These are phyloP conservation scores for Oryza rufipogon DNA, from an alignment of 176 grass and related monocot genomes.

Conservation along the genomic window DNA sequence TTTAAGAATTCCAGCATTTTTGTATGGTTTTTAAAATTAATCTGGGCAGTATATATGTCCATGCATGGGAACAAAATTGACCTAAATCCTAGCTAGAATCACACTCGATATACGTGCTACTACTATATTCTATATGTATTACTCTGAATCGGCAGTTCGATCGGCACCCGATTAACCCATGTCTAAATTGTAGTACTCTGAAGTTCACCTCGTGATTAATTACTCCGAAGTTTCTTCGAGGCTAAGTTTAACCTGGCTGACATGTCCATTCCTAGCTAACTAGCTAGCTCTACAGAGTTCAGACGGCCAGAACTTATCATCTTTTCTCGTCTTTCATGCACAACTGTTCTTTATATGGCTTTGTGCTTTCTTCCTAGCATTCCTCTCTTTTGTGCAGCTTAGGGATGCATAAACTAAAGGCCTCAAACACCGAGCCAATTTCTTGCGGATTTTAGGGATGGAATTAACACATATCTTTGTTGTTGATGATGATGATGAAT, in stretches of 20 bases:
- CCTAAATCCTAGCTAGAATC: neutral
- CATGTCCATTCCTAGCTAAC: neutral
- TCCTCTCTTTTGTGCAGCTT: conserved; percentile 26
- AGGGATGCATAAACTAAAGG: conserved; percentile 31
- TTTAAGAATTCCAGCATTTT: neutral
- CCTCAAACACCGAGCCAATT: conserved; percentile 36
- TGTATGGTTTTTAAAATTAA: neutral
- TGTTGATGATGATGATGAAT: neutral
- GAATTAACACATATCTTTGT: neutral
- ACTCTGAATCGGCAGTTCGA: no score
- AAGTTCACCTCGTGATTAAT: neutral
- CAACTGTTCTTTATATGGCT: neutral
- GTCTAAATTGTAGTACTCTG: neutral
- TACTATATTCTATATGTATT: neutral
- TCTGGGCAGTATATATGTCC: neutral
- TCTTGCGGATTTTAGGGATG: conserved; percentile 38
- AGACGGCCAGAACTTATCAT: neutral
- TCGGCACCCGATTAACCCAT: neutral
- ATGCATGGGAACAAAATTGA: neutral
- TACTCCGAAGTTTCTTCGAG: conserved; percentile 27
- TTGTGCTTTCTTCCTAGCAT: conserved; percentile 22
- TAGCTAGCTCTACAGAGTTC: neutral
- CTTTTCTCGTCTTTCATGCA: neutral
- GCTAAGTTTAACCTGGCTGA: conserved; percentile 43
- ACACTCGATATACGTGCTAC: neutral